Percentiles rank a stretch among this genome's conserved stretches.
Evolutionary conservation across 208 protist species (phyloP).

Genomic region (Leptomonas pyrrhocoris): DNA sequence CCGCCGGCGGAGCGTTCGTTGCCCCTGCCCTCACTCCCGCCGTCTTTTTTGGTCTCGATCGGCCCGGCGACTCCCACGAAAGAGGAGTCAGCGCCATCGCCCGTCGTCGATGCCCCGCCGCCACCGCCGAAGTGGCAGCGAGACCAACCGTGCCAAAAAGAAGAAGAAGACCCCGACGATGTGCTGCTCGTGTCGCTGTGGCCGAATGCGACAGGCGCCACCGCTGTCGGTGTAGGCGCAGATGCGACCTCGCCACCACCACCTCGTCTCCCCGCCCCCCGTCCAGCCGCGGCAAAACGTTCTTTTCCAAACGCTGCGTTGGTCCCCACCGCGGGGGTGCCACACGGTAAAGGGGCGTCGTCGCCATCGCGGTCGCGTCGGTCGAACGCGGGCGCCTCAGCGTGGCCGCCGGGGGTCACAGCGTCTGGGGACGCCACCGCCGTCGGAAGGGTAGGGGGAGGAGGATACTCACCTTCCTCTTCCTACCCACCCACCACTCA

Average conservation of each 20-base stretch:
- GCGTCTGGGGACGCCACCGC: too few relatives aligned
- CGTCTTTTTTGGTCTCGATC: background rate
- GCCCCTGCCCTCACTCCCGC: background rate
- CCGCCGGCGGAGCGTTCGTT: background rate
- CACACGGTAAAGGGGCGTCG: background rate
- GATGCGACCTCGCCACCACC: background rate
- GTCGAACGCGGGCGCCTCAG: background rate
- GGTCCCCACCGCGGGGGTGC: background rate
- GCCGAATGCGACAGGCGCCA: background rate
- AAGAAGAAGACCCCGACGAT: background rate
- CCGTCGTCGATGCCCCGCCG: background rate
- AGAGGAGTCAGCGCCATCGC: background rate
- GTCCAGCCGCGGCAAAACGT: background rate
- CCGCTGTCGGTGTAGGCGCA: too few relatives aligned
- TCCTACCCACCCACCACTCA: background rate
- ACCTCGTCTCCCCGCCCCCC: background rate
- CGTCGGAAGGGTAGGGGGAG: too few relatives aligned
- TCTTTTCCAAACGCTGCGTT: background rate
- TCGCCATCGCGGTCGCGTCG: background rate
- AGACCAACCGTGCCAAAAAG: background rate
- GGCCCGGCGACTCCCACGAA: background rate
- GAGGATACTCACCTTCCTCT: background rate
- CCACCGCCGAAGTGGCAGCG: too few relatives aligned
- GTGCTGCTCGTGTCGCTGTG: background rate
- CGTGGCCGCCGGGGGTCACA: background rate